Conservation (phyloP, 441 rosid species). For the Gossypium gossypioides region DNA sequence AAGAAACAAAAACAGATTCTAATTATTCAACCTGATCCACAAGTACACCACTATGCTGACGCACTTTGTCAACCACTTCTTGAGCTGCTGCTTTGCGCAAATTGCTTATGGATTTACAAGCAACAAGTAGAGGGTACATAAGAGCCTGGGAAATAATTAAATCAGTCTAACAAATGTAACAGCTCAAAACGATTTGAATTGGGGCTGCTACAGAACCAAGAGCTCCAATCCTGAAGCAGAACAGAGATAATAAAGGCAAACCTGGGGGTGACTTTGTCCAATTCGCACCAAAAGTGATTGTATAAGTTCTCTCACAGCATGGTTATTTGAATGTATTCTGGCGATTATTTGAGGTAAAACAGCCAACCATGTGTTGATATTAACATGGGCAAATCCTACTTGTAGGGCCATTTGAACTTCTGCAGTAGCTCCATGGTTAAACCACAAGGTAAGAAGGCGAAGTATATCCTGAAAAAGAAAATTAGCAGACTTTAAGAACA, state of each 20-base stretch:
- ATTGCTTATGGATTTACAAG: conserved; percentile 95
- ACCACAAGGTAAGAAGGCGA: conserved; percentile 98
- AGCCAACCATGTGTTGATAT: conserved; percentile 96
- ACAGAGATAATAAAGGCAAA: conserved; percentile 25
- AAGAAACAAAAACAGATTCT: conserved; percentile 4
- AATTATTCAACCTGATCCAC: conserved; percentile 74
- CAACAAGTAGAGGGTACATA: conserved; percentile 98
- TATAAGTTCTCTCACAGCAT: conserved; percentile 86
- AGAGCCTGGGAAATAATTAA: conserved; percentile 60
- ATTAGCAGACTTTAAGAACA: conserved; percentile 5
- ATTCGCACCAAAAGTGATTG: conserved; percentile 93
- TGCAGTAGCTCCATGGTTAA: conserved; percentile 91
- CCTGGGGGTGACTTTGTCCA: conserved; percentile 98
- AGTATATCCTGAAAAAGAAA: conserved; percentile 79
- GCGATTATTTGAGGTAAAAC: conserved; percentile 99
- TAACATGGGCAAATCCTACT: conserved; percentile 83
- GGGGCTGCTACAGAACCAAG: not conserved
- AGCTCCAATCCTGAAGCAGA: conserved; percentile 2
- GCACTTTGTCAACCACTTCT: conserved; percentile 97
- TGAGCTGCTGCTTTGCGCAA: conserved; percentile 91
- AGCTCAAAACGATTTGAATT: conserved; percentile 4
- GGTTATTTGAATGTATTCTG: conserved; percentile 95
- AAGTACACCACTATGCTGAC: conserved; percentile 87
- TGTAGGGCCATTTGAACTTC: conserved; percentile 88
- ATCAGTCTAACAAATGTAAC: conserved; percentile 8